A percentile compares a stretch with the other conserved stretches of the same genome.
phyloP scores from a whole-genome alignment of 257 asterid species.

The Linaria vulgaris region DNA sequence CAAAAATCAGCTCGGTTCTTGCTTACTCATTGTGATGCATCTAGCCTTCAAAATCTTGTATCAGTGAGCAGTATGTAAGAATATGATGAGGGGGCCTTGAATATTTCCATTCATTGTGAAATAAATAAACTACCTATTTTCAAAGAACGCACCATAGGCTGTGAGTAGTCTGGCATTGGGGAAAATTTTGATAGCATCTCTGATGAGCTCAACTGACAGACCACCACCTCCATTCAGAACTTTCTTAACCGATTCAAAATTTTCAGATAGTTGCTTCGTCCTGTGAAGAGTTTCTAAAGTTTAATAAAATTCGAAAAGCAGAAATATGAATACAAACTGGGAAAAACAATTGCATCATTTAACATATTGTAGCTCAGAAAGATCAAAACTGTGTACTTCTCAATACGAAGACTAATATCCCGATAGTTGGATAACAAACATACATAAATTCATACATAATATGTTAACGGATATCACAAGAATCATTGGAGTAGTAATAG shows the following conservation, averaged over 20 bases:
- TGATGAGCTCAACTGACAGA: slow-evolving; percentile 49
- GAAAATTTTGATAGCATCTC: slow-evolving; percentile 43
- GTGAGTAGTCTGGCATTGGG: slow-evolving; percentile 73
- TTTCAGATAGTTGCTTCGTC: slow-evolving; percentile 27
- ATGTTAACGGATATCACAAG: background rate
- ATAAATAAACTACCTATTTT: background rate
- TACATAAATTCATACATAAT: too few species aligned
- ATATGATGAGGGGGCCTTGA: too few species aligned
- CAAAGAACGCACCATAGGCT: slow-evolving; percentile 66
- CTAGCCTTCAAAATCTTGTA: too few species aligned
- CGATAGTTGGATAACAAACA: too few species aligned
- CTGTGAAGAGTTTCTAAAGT: slow-evolving; percentile 29
- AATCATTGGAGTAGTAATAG: too few species aligned
- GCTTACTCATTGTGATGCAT: too few species aligned
- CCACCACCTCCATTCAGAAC: slow-evolving; percentile 90
- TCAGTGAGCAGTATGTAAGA: too few species aligned
- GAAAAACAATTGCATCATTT: too few species aligned
- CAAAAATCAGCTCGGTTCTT: too few species aligned
- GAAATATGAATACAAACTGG: background rate
- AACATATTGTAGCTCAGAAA: too few species aligned
- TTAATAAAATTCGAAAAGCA: background rate
- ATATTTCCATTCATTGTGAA: background rate
- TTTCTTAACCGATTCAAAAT: slow-evolving; percentile 54
- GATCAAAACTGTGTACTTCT: too few species aligned
- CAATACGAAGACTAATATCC: too few species aligned